Evolutionary conservation across 129 eudicot genomes (phyloP).

Genomic region (Solidago caesia): DNA sequence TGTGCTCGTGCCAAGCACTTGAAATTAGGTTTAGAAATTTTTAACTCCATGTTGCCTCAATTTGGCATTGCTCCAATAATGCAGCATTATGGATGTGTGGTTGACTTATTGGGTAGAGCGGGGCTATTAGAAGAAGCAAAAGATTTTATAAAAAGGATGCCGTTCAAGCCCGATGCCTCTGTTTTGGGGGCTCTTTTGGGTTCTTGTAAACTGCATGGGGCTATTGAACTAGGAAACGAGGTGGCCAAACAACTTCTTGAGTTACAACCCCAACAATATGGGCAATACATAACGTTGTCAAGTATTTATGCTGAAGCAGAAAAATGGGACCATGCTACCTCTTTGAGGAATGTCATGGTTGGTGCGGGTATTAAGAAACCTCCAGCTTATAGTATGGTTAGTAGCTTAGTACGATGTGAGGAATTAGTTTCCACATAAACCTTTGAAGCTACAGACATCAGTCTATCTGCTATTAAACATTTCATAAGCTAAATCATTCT

Average conservation of each 20-base stretch:
- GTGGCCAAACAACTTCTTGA: slow-evolving; percentile 46
- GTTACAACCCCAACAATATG: slow-evolving; percentile 56
- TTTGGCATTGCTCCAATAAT: slow-evolving; percentile 53
- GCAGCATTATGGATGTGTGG: slow-evolving; percentile 94
- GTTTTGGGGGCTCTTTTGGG: slow-evolving; percentile 82
- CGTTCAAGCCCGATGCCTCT: slow-evolving; percentile 71
- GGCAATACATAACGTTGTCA: slow-evolving; percentile 56
- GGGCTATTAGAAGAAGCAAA: slow-evolving; percentile 71
- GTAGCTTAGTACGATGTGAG: slow-evolving; percentile 21
- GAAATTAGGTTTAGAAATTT: slow-evolving; percentile 54
- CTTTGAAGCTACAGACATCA: neutral
- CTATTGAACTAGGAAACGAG: slow-evolving; percentile 55
- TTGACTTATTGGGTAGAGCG: slow-evolving; percentile 75
- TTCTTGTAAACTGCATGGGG: slow-evolving; percentile 83
- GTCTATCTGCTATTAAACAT: neutral
- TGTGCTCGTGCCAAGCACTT: slow-evolving; percentile 69
- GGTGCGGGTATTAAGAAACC: slow-evolving; percentile 53
- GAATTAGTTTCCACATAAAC: slow-evolving; percentile 1
- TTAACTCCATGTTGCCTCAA: slow-evolving; percentile 48
- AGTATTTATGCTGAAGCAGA: slow-evolving; percentile 69
- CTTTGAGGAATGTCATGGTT: slow-evolving; percentile 55
- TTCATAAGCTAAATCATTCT: neutral
- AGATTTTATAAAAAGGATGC: slow-evolving; percentile 60
- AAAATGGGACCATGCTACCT: slow-evolving; percentile 65
- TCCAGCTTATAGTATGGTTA: slow-evolving; percentile 58